Evolutionary conservation across 768 basidiomycete genomes (phyloP).

Genomic region (Pleurotus djamor): DNA sequence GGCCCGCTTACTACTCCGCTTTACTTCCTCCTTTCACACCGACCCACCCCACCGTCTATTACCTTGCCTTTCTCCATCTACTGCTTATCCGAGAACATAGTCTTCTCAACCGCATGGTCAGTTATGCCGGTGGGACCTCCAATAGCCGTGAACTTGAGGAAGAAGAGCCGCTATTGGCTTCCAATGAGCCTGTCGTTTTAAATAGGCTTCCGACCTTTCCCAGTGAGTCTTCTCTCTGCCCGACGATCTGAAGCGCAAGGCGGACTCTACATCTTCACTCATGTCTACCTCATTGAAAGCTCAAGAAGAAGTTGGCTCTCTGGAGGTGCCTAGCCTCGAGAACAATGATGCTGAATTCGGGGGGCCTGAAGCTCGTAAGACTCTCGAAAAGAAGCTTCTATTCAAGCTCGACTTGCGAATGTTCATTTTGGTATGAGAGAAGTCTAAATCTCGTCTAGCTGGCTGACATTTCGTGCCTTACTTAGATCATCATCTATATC

Average conservation of each 20-base stretch:
- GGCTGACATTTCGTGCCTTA: slow-evolving; percentile 8
- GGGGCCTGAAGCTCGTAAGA: slow-evolving; percentile 8
- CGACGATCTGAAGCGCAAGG: too few species aligned
- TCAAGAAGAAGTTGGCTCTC: slow-evolving; percentile 9
- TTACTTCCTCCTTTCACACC: slow-evolving; percentile 6
- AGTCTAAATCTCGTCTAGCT: background rate
- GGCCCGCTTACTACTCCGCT: slow-evolving; percentile 21
- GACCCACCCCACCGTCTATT: slow-evolving; percentile 2
- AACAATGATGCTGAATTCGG: slow-evolving; percentile 11
- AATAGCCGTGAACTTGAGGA: slow-evolving; percentile 1
- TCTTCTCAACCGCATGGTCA: slow-evolving; percentile 7
- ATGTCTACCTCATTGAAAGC: slow-evolving; percentile 19
- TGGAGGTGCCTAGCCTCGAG: slow-evolving; percentile 19
- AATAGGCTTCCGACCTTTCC: background rate
- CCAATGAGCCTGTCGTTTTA: background rate
- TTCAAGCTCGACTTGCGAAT: slow-evolving; percentile 50
- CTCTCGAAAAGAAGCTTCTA: slow-evolving; percentile 34
- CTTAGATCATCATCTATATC: slow-evolving; percentile 39
- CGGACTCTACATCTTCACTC: background rate
- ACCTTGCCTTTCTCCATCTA: slow-evolving; percentile 1
- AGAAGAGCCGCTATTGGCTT: background rate
- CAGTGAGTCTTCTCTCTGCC: slow-evolving; percentile 4
- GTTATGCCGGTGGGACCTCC: background rate
- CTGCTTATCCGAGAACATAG: background rate
- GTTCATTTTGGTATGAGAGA: slow-evolving; percentile 29